Evolutionary conservation across 1,139 yeast genomes (phyloP).

Genomic region (Geotrichum restrictum): DNA sequence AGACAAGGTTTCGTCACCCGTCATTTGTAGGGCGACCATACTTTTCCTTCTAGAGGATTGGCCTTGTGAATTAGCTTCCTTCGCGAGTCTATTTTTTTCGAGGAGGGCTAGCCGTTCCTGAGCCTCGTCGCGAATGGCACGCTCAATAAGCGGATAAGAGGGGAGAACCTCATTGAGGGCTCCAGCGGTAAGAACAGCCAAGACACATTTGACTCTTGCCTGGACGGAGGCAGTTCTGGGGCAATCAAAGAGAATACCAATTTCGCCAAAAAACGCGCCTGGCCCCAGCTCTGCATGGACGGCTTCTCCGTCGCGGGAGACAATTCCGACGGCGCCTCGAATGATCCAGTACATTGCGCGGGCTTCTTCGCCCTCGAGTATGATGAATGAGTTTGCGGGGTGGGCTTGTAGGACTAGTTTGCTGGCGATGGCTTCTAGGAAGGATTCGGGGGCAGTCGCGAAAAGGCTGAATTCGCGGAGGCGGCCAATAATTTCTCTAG

Average conservation of each 20-base stretch:
- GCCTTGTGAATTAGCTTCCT: neutral
- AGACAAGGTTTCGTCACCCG: neutral
- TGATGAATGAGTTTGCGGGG: conserved; percentile 64
- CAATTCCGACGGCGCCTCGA: conserved; percentile 70
- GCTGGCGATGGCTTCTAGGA: conserved; percentile 56
- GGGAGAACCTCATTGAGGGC: conserved; percentile 57
- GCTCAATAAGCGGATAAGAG: conserved; percentile 60
- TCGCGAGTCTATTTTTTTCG: neutral
- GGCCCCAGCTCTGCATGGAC: conserved; percentile 64
- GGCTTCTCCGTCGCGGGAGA: conserved; percentile 72
- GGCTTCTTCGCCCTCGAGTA: conserved; percentile 70
- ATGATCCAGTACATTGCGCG: conserved; percentile 76
- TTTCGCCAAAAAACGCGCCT: conserved; percentile 74
- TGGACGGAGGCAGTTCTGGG: conserved; percentile 78
- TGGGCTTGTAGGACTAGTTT: conserved; percentile 56
- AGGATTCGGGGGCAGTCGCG: conserved; percentile 60
- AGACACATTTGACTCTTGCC: conserved; percentile 59
- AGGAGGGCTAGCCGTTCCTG: conserved; percentile 37
- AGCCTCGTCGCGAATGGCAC: conserved; percentile 37
- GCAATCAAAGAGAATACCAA: conserved; percentile 67
- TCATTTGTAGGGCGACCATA: neutral
- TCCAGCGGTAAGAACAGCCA: conserved; percentile 65
- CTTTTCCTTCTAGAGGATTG: neutral
- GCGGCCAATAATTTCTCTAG: conserved; percentile 46
- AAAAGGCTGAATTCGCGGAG: conserved; percentile 60